Conservation (phyloP, 495 filamentous ascomycete species). For the Penicillium cosmopolitanum region DNA sequence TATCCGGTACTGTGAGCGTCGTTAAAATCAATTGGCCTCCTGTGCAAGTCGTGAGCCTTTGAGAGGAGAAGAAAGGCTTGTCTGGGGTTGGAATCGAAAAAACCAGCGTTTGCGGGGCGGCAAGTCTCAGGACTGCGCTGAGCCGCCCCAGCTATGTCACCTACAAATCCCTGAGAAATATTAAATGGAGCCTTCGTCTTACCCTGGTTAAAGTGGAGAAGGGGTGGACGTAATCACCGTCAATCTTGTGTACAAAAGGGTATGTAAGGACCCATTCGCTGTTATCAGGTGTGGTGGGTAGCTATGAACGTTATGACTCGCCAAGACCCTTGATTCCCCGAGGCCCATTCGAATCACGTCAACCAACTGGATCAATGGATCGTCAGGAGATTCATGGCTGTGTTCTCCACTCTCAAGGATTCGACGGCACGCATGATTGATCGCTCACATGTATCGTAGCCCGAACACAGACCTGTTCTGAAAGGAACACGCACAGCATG, state of each 20-base stretch:
- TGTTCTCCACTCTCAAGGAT: constrained; percentile 1
- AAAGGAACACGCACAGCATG: background rate
- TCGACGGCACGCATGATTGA: background rate
- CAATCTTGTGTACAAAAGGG: constrained; percentile 3
- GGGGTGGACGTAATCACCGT: background rate
- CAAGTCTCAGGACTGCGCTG: constrained; percentile 1
- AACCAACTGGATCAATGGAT: constrained; percentile 4
- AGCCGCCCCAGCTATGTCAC: background rate
- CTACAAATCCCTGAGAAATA: constrained; percentile 1
- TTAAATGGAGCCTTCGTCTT: background rate
- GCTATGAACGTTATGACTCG: background rate
- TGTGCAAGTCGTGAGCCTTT: background rate
- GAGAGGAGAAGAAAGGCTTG: background rate
- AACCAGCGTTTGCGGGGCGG: background rate
- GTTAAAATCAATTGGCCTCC: background rate
- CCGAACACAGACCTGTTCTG: background rate
- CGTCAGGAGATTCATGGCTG: constrained; percentile 6
- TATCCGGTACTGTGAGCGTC: background rate
- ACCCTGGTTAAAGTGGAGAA: background rate
- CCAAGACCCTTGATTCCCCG: background rate
- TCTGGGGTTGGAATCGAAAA: background rate
- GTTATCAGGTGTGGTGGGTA: constrained; percentile 3
- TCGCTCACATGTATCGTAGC: background rate
- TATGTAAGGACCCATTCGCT: constrained; percentile 4
- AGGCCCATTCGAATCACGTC: constrained; percentile 1